Conservation (phyloP, 2,329 filamentous ascomycete genomes). For the Colletotrichum costaricense region DNA sequence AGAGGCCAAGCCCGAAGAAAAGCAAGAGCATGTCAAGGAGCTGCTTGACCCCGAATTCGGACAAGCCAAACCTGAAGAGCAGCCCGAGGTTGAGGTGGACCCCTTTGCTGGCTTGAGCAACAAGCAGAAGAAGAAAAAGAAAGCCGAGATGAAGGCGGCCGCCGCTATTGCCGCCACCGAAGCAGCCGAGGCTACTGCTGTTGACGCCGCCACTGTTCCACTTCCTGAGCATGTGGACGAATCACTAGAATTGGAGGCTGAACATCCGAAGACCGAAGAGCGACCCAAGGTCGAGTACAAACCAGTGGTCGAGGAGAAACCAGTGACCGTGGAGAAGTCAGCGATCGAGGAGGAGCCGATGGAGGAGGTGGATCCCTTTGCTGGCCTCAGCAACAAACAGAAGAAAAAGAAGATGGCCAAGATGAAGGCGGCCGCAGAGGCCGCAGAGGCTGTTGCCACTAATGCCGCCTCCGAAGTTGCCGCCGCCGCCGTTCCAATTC, state of each 20-base stretch:
- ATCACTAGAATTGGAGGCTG: not conserved
- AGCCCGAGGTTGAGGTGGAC: slow-evolving; percentile 37
- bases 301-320: too few species aligned
- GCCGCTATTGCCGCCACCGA: too few species aligned
- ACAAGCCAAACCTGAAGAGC: not conserved
- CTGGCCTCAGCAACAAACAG: not conserved
- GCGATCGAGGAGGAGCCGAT: slow-evolving; percentile 1
- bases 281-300: too few species aligned
- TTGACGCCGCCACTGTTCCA: not conserved
- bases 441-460: not conserved
- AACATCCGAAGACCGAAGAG: not conserved
- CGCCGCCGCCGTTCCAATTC: too few species aligned
- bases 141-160: not conserved
- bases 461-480: not conserved
- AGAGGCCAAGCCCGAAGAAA: not conserved
- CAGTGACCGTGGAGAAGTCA: too few species aligned
- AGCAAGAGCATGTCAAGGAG: too few species aligned
- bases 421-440: slow-evolving; percentile 1
- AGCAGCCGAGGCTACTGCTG: too few species aligned
- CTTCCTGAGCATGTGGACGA: not conserved
- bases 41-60: too few species aligned
- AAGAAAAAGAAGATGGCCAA: slow-evolving; percentile 30
- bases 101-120: slow-evolving; percentile 5
- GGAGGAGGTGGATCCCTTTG: slow-evolving; percentile 36
- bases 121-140: not conserved